phyloP scores from a whole-genome alignment of 1,139 yeast species.

The Blastobotrys elegans region DNA sequence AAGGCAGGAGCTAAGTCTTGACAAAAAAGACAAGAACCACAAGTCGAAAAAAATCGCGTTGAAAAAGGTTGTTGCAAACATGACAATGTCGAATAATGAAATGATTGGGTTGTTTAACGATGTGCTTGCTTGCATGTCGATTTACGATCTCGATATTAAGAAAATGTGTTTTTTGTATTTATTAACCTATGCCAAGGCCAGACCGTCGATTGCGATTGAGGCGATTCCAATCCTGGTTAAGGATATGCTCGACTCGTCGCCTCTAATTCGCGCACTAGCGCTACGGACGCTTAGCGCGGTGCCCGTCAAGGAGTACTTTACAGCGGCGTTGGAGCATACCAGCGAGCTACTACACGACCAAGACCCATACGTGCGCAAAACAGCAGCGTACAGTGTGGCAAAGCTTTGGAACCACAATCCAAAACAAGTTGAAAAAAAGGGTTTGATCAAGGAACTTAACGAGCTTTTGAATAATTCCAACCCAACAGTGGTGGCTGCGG shows the following conservation, averaged over 20 bases:
- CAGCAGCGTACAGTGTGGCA: constrained; percentile 68
- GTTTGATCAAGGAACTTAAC: constrained; percentile 53
- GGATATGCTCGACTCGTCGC: constrained; percentile 46
- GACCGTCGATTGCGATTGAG: constrained; percentile 50
- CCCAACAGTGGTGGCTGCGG: constrained; percentile 64
- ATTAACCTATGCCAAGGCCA: constrained; percentile 53
- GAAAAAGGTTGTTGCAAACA: constrained; percentile 74
- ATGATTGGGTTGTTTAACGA: constrained; percentile 65
- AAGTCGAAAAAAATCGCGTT: constrained; percentile 55
- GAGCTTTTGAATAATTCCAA: constrained; percentile 51
- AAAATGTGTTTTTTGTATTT: constrained; percentile 54
- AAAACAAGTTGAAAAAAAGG: constrained; percentile 41
- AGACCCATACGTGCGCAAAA: constrained; percentile 59
- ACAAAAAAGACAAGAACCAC: constrained; percentile 45
- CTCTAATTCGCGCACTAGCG: constrained; percentile 48
- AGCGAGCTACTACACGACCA: constrained; percentile 43
- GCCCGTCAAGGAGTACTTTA: constrained; percentile 49
- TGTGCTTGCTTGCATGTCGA: constrained; percentile 53
- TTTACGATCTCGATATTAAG: constrained; percentile 68
- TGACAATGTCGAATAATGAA: constrained; percentile 78
- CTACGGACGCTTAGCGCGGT: constrained; percentile 61
- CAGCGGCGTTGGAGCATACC: constrained; percentile 41
- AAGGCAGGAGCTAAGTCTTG: constrained; percentile 50
- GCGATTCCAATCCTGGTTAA: constrained; percentile 53
- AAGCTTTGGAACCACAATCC: constrained; percentile 59